A percentile compares a stretch with the other conserved stretches of the same genome.
phyloP scores from a whole-genome alignment of 140 eudicot species.

The Eryngium alpinum region DNA sequence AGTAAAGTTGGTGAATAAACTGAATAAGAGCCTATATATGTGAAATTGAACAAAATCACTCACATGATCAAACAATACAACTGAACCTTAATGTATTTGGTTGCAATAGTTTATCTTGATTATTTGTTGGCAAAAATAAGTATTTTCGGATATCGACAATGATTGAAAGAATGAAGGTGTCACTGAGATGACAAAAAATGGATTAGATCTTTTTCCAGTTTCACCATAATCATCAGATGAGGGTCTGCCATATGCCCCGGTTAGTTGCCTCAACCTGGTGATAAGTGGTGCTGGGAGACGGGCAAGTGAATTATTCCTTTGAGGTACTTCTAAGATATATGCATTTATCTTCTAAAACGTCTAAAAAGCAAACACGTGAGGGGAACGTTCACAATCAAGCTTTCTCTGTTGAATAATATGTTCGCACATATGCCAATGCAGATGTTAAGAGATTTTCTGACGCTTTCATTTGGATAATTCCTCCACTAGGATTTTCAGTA shows the following conservation, averaged over 20 bases:
- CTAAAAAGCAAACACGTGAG: constrained; percentile 8
- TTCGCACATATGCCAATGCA: constrained; percentile 28
- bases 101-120: background rate
- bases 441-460: constrained; percentile 40
- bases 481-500: constrained; percentile 23
- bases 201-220: constrained; percentile 33
- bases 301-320: constrained; percentile 30
- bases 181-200: constrained; percentile 33
- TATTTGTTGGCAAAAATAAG: background rate
- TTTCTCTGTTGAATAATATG: constrained; percentile 28
- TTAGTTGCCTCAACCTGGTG: constrained; percentile 65
- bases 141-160: constrained; percentile 47
- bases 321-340: constrained; percentile 40
- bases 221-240: constrained; percentile 40
- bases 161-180: constrained; percentile 33
- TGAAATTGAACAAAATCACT: background rate
- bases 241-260: constrained; percentile 79
- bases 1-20: background rate
- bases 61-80: background rate
- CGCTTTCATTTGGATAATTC: constrained; percentile 49
- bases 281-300: constrained; percentile 40
- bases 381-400: constrained; percentile 35
- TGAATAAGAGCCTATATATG: background rate
- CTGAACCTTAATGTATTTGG: background rate
- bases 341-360: constrained; percentile 32